These are phyloP conservation scores for Pseudozyma thailandica DNA, from an alignment of 1,284 basidiomycete genomes.

Conservation along the genomic window DNA sequence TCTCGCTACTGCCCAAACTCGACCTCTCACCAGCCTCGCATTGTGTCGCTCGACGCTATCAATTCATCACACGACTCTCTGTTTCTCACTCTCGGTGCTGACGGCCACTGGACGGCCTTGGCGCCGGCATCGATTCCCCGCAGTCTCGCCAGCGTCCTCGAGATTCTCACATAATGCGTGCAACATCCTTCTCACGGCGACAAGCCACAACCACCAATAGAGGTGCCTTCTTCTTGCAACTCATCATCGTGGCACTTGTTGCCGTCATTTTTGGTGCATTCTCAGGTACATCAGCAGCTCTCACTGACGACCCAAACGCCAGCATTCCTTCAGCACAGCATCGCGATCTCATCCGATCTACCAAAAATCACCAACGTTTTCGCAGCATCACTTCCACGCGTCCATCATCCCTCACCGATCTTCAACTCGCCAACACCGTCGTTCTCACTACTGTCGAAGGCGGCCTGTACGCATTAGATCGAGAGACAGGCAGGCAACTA, in stretches of 20 bases:
- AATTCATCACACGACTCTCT: neutral
- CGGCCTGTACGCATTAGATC: slow-evolving; percentile 84
- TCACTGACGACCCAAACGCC: slow-evolving; percentile 14
- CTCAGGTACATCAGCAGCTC: slow-evolving; percentile 12
- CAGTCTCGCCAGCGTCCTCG: slow-evolving; percentile 31
- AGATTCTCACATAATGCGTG: neutral
- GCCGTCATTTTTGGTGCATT: slow-evolving; percentile 25
- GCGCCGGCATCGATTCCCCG: slow-evolving; percentile 19
- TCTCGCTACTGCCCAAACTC: neutral
- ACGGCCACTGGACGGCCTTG: slow-evolving; percentile 17
- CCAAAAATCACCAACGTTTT: slow-evolving; percentile 25
- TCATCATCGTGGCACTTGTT: slow-evolving; percentile 34
- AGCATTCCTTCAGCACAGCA: slow-evolving; percentile 21
- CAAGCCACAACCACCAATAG: neutral
- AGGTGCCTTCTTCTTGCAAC: slow-evolving; percentile 27
- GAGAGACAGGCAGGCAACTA: slow-evolving; percentile 74
- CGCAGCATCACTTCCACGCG: slow-evolving; percentile 24
- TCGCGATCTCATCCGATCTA: slow-evolving; percentile 25
- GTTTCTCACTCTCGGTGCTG: neutral
- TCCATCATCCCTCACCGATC: slow-evolving; percentile 65
- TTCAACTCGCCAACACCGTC: slow-evolving; percentile 79
- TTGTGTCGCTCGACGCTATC: neutral
- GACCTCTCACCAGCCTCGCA: neutral
- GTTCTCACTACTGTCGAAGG: slow-evolving; percentile 90
- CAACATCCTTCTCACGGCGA: neutral